Evolutionary conservation across 352 stramenopile species (phyloP).

Genomic region (Pythium biforme): DNA sequence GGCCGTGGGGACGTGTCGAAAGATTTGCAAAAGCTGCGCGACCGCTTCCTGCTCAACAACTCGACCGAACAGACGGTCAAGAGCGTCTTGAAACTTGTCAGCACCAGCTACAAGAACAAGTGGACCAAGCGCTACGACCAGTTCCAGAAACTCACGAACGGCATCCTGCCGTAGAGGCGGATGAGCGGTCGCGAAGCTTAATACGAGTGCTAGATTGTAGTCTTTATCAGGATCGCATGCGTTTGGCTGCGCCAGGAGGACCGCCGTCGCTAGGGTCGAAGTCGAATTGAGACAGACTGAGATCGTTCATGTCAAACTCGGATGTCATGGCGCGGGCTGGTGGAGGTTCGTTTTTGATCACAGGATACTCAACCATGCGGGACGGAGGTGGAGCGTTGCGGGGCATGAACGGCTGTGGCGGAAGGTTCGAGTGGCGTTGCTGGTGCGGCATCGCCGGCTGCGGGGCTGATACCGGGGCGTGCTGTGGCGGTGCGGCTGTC

Average conservation of each 20-base stretch:
- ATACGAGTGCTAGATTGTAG: background rate
- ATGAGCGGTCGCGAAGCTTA: background rate
- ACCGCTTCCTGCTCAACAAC: constrained; percentile 89
- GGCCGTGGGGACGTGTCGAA: constrained; percentile 86
- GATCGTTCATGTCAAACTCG: constrained; percentile 74
- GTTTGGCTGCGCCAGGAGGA: constrained; percentile 32
- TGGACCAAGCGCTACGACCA: constrained; percentile 97
- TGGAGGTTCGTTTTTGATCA: constrained; percentile 30
- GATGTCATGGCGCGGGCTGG: constrained; percentile 18
- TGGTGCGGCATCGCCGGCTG: constrained; percentile 12
- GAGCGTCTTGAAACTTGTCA: constrained; percentile 90
- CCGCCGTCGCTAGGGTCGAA: constrained; percentile 51
- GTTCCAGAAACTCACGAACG: constrained; percentile 93
- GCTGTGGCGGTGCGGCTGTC: background rate
- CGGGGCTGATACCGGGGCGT: background rate
- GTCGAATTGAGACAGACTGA: constrained; percentile 85
- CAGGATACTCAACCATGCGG: constrained; percentile 30
- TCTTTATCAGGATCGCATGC: constrained; percentile 37
- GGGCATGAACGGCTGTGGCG: constrained; percentile 23
- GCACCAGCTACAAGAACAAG: constrained; percentile 94
- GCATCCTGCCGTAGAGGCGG: constrained; percentile 61
- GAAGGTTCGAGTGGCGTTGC: constrained; percentile 17
- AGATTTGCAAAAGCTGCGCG: constrained; percentile 67
- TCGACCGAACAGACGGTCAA: constrained; percentile 84
- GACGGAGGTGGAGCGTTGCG: constrained; percentile 50